Evolutionary conservation across 768 basidiomycete species (phyloP).

Genomic region (Lentinus brumalis): DNA sequence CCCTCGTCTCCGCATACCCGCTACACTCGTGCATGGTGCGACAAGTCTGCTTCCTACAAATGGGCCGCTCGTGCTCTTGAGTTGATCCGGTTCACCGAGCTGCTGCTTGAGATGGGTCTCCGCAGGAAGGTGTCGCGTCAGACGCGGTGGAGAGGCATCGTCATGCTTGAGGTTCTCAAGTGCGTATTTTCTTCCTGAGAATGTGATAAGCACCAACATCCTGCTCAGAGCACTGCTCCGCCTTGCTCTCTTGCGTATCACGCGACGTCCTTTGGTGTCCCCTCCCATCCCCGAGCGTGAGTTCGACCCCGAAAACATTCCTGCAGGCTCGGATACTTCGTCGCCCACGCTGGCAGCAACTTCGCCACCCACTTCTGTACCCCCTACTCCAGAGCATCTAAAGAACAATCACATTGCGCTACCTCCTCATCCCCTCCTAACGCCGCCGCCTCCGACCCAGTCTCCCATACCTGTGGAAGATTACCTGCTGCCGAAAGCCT

Average conservation of each 20-base stretch:
- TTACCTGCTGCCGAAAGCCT: slow-evolving; percentile 79
- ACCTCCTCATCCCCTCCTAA: slow-evolving; percentile 64
- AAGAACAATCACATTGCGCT: slow-evolving; percentile 74
- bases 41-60: slow-evolving; percentile 69
- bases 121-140: slow-evolving; percentile 67
- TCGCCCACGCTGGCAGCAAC: slow-evolving; percentile 65
- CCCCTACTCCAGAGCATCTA: slow-evolving; percentile 76
- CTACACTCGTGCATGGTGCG: slow-evolving; percentile 87
- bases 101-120: slow-evolving; percentile 88
- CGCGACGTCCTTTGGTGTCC: slow-evolving; percentile 72
- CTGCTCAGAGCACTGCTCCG: slow-evolving; percentile 68
- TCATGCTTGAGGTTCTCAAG: slow-evolving; percentile 85
- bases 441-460: slow-evolving; percentile 50
- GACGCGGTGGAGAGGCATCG: slow-evolving; percentile 72
- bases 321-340: slow-evolving; percentile 51
- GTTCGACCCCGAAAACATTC: slow-evolving; percentile 72
- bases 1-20: slow-evolving; percentile 80
- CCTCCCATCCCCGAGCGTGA: slow-evolving; percentile 88
- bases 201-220: not conserved
- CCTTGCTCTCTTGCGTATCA: slow-evolving; percentile 70
- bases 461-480: slow-evolving; percentile 70
- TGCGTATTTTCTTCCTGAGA: slow-evolving; percentile 38
- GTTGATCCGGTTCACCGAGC: slow-evolving; percentile 76
- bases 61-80: slow-evolving; percentile 77
- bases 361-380: slow-evolving; percentile 54